Conservation (phyloP, 1,284 basidiomycete species). For the Gomphus sp. region DNA sequence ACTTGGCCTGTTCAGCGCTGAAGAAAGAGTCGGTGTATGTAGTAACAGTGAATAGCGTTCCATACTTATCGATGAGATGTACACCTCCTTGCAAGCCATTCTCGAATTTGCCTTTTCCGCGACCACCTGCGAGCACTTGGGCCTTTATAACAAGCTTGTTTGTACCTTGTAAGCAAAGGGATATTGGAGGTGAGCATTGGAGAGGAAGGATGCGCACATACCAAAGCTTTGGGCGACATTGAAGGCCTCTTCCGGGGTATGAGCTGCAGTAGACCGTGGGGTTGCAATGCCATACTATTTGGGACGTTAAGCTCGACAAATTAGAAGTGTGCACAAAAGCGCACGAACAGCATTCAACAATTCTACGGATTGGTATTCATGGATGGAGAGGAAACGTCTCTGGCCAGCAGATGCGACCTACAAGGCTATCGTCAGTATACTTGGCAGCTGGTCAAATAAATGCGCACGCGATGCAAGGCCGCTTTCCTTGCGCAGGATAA, state of each 20-base stretch:
- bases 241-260: constrained; percentile 84
- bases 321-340: background rate
- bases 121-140: constrained; percentile 96
- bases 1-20: constrained; percentile 85
- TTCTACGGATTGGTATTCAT: constrained; percentile 97
- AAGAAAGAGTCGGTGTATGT: constrained; percentile 1
- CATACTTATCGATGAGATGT: constrained; percentile 85
- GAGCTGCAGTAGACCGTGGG: constrained; percentile 87
- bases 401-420: constrained; percentile 68
- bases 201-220: constrained; percentile 22
- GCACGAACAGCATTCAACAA: constrained; percentile 80
- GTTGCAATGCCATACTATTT: constrained; percentile 89
- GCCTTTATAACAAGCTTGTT: constrained; percentile 91
- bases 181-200: background rate
- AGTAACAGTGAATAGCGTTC: constrained; percentile 14
- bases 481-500: constrained; percentile 54
- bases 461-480: constrained; percentile 50
- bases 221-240: constrained; percentile 85
- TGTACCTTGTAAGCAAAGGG: constrained; percentile 34
- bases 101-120: constrained; percentile 97
- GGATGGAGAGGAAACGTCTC: constrained; percentile 92
- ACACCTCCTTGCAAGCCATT: constrained; percentile 97
- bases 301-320: background rate
- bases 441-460: background rate
- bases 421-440: constrained; percentile 3